phyloP scores from a whole-genome alignment of 2,329 filamentous ascomycete species.

The Penicillium sp. region DNA sequence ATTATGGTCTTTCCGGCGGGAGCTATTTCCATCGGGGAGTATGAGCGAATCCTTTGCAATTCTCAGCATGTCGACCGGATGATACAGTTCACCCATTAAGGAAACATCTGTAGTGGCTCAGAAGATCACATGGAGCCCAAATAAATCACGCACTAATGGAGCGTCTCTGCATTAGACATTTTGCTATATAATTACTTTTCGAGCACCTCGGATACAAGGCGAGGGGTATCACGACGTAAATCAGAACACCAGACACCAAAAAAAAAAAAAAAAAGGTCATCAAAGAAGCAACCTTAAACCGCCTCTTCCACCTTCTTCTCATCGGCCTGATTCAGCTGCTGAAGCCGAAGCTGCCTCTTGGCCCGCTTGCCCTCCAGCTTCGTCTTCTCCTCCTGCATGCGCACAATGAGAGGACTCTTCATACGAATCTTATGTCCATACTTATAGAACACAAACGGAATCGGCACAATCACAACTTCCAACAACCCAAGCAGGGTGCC shows the following conservation, averaged over 20 bases:
- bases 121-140: neutral
- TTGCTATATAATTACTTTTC: constrained; percentile 13
- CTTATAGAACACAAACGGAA: constrained; percentile 73
- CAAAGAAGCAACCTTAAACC: constrained; percentile 3
- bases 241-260: neutral
- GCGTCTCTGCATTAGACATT: constrained; percentile 3
- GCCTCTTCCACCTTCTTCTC: constrained; percentile 20
- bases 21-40: constrained; percentile 66
- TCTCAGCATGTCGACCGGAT: constrained; percentile 34
- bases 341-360: constrained; percentile 17
- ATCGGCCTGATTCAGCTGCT: constrained; percentile 4
- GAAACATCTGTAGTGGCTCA: neutral
- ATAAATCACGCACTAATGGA: neutral
- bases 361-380: constrained; percentile 44
- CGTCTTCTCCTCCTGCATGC: constrained; percentile 55
- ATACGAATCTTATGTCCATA: constrained; percentile 57
- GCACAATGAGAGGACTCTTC: constrained; percentile 55
- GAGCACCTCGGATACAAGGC: constrained; percentile 13
- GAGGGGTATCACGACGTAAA: constrained; percentile 11
- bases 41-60: constrained; percentile 59
- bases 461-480: constrained; percentile 71
- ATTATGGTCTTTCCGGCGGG: constrained; percentile 75
- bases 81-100: constrained; percentile 15
- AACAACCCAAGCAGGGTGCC: constrained; percentile 72
- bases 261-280: neutral